Conservation (phyloP, 495 filamentous ascomycete genomes). For the Xanthoparmelia taractica region DNA sequence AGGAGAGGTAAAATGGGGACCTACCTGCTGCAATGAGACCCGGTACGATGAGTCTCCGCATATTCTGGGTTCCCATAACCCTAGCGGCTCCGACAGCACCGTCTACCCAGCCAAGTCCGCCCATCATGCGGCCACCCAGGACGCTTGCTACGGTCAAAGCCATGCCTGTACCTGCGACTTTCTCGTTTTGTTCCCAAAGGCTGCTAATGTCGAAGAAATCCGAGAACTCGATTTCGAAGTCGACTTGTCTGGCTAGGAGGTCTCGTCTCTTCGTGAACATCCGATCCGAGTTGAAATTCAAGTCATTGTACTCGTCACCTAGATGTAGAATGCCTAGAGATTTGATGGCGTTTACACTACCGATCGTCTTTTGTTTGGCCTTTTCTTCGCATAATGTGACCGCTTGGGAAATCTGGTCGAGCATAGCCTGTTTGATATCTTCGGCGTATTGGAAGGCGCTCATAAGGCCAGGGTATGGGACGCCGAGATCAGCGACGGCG, state of each 20-base stretch:
- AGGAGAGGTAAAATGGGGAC: constrained; percentile 28
- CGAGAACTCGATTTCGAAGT: constrained; percentile 77
- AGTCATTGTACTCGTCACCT: constrained; percentile 72
- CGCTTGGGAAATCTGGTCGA: constrained; percentile 71
- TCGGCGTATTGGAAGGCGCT: constrained; percentile 87
- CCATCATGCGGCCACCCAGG: constrained; percentile 69
- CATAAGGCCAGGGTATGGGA: constrained; percentile 80
- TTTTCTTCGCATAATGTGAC: constrained; percentile 76
- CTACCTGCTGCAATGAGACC: constrained; percentile 69
- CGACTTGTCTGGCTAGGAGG: constrained; percentile 69
- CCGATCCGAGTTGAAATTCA: constrained; percentile 77
- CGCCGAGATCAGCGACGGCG: constrained; percentile 68
- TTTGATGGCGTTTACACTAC: constrained; percentile 81
- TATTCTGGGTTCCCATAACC: constrained; percentile 73
- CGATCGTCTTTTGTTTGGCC: constrained; percentile 66
- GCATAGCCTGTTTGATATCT: constrained; percentile 83
- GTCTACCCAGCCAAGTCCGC: constrained; percentile 83
- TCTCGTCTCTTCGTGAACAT: constrained; percentile 87
- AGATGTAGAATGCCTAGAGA: constrained; percentile 81
- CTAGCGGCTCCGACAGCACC: constrained; percentile 71
- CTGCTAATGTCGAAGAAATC: constrained; percentile 87
- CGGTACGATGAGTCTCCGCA: constrained; percentile 74
- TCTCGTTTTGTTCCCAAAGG: constrained; percentile 85
- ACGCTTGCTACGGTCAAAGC: constrained; percentile 88
- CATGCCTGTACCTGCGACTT: constrained; percentile 84